Base-by-base conservation (phyloP, 306 rosid species). In the Fragaria iinumae region DNA sequence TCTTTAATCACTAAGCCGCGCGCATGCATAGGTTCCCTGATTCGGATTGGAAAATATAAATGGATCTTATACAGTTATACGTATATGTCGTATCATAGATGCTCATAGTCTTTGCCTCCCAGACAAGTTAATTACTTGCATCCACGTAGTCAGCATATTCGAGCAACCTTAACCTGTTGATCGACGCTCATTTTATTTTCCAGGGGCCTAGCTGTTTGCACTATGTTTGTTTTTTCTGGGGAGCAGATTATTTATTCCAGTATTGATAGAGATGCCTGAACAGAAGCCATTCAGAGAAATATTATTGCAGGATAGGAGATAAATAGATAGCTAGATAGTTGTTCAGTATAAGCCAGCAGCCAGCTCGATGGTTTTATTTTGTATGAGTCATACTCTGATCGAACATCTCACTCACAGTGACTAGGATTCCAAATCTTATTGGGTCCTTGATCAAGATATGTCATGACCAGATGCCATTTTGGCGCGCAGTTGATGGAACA, bases 371-470 rank as follows among this genome's bases (percentile, higher is more conserved):
- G 29, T 27, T 27, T 27, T 27, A 27, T 7, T 12, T 53, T 34
- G 65, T 36, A 6, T 12, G 65, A 72, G 38, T 25, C 38, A 52
- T 8, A 23, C 7, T 43, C 72, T 73, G 18, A 39, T 74, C 57
- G 6, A 74, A 27, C 69, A 43, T 74, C 77, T 18, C 77, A 59
- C 27, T 74, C 69, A 60, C 66, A 62, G 10, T 5, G 57, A 59
- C 69, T 74, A 44, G 57, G 57, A 59, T 16, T 74, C 49, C 69
- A 74, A 74, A 39, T 73, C 17, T 1, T 27, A 2, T 29, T 62
- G 17, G 16, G 55, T 14, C 68, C 32, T 43, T 62, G 67, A 29
- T 62, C 41, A 62, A 62, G 36, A 59, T n/a, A 0, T 5, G 47
- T 39, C 41, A 25, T 11, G 38, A 29, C 18, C 38, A 25, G 65